Percentiles rank a stretch among this genome's conserved stretches.
Conservation (phyloP, 805 yeast species). For the Vanderwaltozyma polyspora region DNA sequence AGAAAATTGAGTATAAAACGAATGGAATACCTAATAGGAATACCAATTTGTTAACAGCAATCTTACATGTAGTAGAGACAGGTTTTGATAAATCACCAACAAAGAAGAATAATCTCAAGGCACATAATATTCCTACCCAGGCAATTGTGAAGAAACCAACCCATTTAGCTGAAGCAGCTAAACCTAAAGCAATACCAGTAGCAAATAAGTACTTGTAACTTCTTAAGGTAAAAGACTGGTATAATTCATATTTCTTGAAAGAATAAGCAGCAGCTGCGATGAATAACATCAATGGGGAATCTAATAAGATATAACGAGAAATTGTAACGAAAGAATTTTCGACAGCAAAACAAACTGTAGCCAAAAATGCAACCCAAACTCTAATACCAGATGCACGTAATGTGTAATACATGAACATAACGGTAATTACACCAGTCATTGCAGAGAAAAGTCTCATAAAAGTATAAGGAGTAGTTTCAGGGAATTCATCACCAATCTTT, state of each 20-base stretch:
- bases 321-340: conserved; percentile 62
- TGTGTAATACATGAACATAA: conserved; percentile 53
- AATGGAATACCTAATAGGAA: conserved; percentile 49
- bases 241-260: conserved; percentile 53
- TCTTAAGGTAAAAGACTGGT: conserved; percentile 42
- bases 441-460: conserved; percentile 65
- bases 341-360: conserved; percentile 44
- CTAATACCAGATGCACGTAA: conserved; percentile 67
- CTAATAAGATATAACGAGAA: conserved; percentile 62
- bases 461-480: conserved; percentile 46
- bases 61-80: conserved; percentile 34
- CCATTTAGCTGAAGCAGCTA: conserved; percentile 70
- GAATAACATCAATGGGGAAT: conserved; percentile 66
- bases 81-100: conserved; percentile 58
- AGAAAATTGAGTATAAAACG: conserved; percentile 45
- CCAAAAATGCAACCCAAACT: conserved; percentile 46
- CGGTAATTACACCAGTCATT: conserved; percentile 53
- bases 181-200: conserved; percentile 56
- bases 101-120: conserved; percentile 54
- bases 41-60: conserved; percentile 41
- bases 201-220: conserved; percentile 52
- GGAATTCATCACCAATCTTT: conserved; percentile 51
- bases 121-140: conserved; percentile 58
- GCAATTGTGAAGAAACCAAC: conserved; percentile 68
- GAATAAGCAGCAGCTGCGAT: conserved; percentile 61